Evolutionary conservation across 257 asterid species (phyloP).

Genomic region (Nemophila menziesii): DNA sequence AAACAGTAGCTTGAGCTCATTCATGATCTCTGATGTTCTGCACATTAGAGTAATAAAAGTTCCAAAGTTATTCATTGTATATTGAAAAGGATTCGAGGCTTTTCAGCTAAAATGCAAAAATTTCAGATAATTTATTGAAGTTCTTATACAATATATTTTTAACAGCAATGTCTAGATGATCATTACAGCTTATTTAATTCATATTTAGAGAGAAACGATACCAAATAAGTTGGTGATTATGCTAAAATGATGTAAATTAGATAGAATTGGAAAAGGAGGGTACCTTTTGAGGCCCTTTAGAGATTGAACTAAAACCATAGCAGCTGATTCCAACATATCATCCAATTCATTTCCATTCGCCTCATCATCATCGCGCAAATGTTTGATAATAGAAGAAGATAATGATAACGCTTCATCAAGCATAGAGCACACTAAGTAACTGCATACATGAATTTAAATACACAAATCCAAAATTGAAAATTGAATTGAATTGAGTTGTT

Average conservation of each 20-base stretch:
- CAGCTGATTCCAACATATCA: conserved; percentile 74
- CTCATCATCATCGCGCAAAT: conserved; percentile 26
- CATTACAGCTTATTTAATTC: neutral
- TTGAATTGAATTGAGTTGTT: neutral
- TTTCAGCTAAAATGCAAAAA: neutral
- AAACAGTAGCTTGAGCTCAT: conserved; percentile 58
- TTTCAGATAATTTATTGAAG: neutral
- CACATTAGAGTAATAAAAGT: conserved; percentile 11
- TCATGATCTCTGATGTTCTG: conserved; percentile 59
- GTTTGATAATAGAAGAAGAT: conserved; percentile 43
- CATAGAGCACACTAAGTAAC: conserved; percentile 64
- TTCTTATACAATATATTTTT: neutral
- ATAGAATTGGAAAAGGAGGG: conserved; percentile 2
- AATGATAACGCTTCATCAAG: conserved; percentile 51
- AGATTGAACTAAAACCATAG: conserved; percentile 85
- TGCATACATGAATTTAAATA: conserved; percentile 20
- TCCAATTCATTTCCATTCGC: conserved; percentile 23
- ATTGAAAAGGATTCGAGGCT: conserved; percentile 9
- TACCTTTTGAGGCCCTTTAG: conserved; percentile 54
- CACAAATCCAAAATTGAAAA: neutral
- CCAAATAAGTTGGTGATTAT: neutral
- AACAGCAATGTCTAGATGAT: neutral
- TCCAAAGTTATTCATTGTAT: neutral
- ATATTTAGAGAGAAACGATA: neutral
- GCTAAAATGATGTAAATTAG: neutral